Evolutionary conservation across 805 yeast genomes (phyloP), one percentile per base, ranked within the genome.

Genomic region (Zygoascus tannicola): DNA sequence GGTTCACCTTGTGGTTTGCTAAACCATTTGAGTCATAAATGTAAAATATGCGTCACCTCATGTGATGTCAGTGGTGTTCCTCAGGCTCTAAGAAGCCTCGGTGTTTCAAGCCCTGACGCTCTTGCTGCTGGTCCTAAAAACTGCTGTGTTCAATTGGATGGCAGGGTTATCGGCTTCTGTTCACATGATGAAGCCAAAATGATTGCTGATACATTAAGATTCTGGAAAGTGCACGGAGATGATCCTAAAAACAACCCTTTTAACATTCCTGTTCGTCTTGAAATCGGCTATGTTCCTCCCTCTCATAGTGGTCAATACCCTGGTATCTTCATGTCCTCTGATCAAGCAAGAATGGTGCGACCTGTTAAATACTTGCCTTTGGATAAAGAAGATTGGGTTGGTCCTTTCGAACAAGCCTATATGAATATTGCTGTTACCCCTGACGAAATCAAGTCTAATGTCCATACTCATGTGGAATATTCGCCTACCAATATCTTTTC

Each of bases 1-100:
- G 98, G 98, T 56, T 84, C 97, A 41, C 98, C 98, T 18, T 92
- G 98, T 79, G 98, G 98, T 70, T 73, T 92, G 63, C 71, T 92
- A 58, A 92, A 92, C 67, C 98, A 92, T 73, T 80, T 92, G 69
- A 82, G 97, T 7, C 97, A 92, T 68, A 87, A 85, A 65, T 92
- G 98, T 74, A 73, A 74, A 55, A 83, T 92, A 48, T 78, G 95
- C 4, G 88, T 97, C 5, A 63, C 65, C 35, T 79, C 78, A 20
- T 68, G 82, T 4, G 94, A 88, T 59, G 90, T 81, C 15, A 74
- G 85, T 4, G 67, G 68, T 22, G 78, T 92, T 35, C 84, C 94
- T 22, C 63, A 67, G 5, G 74, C 80, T 2, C 70, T 88, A 50
- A 73, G 75, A 47, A 68, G 75, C 38, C 69, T 88, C 44, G 97